Conservation (phyloP, 1,139 yeast species). For the Debaryomyces robertsiae region DNA sequence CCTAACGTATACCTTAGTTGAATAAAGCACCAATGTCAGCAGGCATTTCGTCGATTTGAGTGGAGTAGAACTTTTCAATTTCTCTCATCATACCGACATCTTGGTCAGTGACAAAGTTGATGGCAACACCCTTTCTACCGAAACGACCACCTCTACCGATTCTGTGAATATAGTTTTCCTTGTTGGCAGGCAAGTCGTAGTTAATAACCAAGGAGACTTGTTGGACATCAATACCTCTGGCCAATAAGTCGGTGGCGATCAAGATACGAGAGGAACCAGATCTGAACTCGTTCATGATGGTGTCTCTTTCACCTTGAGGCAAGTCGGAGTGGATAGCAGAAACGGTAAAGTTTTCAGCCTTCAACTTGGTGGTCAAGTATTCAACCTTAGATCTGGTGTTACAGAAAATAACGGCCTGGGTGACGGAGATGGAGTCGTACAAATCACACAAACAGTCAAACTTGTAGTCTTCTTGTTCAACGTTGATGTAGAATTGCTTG, state of each 20-base stretch:
- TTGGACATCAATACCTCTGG: constrained; percentile 99
- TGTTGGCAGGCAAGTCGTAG: constrained; percentile 96
- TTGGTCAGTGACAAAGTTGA: constrained; percentile 90
- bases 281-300: constrained; percentile 98
- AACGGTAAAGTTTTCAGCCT: constrained; percentile 88
- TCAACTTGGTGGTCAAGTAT: constrained; percentile 84
- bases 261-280: constrained; percentile 97
- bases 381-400: constrained; percentile 98
- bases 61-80: constrained; percentile 96
- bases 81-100: constrained; percentile 96
- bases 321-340: constrained; percentile 98
- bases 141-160: constrained; percentile 99
- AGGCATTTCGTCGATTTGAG: constrained; percentile 98
- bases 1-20: constrained; percentile 33
- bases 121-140: constrained; percentile 99
- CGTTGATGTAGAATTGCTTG: constrained; percentile 93
- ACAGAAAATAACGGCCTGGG: constrained; percentile 99
- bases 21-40: constrained; percentile 86
- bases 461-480: constrained; percentile 90
- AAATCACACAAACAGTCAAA: constrained; percentile 95
- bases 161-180: constrained; percentile 98
- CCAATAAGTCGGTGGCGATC: constrained; percentile 96
- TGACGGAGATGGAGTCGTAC: constrained; percentile 95
- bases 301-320: constrained; percentile 96
- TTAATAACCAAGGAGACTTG: constrained; percentile 97